Conservation (phyloP, 306 rosid species). For the Arachis hypogaea region DNA sequence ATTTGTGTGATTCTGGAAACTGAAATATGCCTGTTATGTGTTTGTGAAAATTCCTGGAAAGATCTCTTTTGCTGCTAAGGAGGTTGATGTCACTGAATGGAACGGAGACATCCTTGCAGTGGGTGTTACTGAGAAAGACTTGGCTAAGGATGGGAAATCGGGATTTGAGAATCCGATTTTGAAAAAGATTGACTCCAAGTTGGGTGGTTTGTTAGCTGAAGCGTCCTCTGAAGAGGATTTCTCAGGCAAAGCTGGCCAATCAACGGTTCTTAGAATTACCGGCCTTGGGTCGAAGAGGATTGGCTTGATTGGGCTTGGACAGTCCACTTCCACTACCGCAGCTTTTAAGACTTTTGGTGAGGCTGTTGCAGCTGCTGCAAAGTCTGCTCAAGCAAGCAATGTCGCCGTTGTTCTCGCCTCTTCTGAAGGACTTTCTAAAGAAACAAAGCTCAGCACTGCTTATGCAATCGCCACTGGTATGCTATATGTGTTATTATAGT, state of each 20-base stretch:
- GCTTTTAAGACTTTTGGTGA: slow-evolving; percentile 75
- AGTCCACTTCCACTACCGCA: slow-evolving; percentile 57
- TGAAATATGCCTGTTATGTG: slow-evolving; percentile 35
- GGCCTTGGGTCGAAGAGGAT: slow-evolving; percentile 89
- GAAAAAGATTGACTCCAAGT: slow-evolving; percentile 71
- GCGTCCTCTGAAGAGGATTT: slow-evolving; percentile 94
- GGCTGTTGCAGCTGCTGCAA: slow-evolving; percentile 85
- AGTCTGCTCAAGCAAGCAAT: slow-evolving; percentile 72
- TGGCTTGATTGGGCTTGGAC: slow-evolving; percentile 91
- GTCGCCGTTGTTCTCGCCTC: slow-evolving; percentile 86
- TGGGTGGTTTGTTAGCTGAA: slow-evolving; percentile 91
- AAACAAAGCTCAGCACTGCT: slow-evolving; percentile 68
- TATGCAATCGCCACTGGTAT: slow-evolving; percentile 89
- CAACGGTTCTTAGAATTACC: slow-evolving; percentile 68
- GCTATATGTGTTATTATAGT: slow-evolving; percentile 26
- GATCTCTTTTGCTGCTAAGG: slow-evolving; percentile 75
- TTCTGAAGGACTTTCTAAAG: slow-evolving; percentile 61
- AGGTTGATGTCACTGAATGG: slow-evolving; percentile 80
- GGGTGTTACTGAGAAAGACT: slow-evolving; percentile 87
- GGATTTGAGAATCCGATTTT: slow-evolving; percentile 73
- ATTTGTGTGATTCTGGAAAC: slow-evolving; percentile 37
- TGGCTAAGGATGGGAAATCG: slow-evolving; percentile 63
- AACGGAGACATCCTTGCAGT: slow-evolving; percentile 91
- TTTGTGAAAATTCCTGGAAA: slow-evolving; percentile 54
- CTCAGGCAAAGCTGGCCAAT: slow-evolving; percentile 85